Conservation (phyloP, 495 filamentous ascomycete species). For the Coniosporium apollinis region DNA sequence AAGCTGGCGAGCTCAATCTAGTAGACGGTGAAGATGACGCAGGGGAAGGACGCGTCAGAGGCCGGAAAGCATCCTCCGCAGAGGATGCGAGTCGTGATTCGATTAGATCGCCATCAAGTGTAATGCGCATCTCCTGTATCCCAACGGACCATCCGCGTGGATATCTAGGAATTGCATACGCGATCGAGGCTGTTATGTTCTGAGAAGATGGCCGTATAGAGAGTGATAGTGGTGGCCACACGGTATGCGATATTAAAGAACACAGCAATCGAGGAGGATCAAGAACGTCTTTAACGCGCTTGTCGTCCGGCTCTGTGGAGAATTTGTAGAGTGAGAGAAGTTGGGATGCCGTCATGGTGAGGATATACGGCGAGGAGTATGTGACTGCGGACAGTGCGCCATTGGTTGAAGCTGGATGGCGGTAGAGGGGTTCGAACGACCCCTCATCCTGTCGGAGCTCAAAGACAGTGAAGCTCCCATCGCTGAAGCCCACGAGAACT, state of each 20-base stretch:
- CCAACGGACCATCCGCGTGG: slow-evolving; percentile 71
- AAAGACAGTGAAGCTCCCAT: slow-evolving; percentile 62
- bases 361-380: slow-evolving; percentile 54
- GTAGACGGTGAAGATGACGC: slow-evolving; percentile 19
- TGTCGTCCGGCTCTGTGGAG: slow-evolving; percentile 1
- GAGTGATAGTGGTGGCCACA: slow-evolving; percentile 60
- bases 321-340: slow-evolving; percentile 61
- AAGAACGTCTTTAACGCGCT: slow-evolving; percentile 7
- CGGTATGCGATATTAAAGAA: slow-evolving; percentile 68
- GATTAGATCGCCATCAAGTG: slow-evolving; percentile 32
- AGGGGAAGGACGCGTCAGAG: slow-evolving; percentile 11
- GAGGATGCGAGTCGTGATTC: slow-evolving; percentile 38
- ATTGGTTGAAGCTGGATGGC: slow-evolving; percentile 36
- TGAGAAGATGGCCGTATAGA: slow-evolving; percentile 47
- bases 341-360: slow-evolving; percentile 59
- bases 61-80: slow-evolving; percentile 22
- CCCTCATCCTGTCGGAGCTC: slow-evolving; percentile 30
- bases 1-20: slow-evolving; percentile 16
- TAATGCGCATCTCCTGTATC: slow-evolving; percentile 69
- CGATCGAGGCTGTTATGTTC: slow-evolving; percentile 60
- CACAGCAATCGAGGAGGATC: slow-evolving; percentile 45
- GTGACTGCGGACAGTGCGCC: slow-evolving; percentile 62
- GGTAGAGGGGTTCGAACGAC: slow-evolving; percentile 32
- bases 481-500: slow-evolving; percentile 56
- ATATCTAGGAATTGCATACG: slow-evolving; percentile 58